Percentiles rank a stretch among this genome's conserved stretches.
Conservation (phyloP, 2,329 filamentous ascomycete species). For the Microdochium nivale region DNA sequence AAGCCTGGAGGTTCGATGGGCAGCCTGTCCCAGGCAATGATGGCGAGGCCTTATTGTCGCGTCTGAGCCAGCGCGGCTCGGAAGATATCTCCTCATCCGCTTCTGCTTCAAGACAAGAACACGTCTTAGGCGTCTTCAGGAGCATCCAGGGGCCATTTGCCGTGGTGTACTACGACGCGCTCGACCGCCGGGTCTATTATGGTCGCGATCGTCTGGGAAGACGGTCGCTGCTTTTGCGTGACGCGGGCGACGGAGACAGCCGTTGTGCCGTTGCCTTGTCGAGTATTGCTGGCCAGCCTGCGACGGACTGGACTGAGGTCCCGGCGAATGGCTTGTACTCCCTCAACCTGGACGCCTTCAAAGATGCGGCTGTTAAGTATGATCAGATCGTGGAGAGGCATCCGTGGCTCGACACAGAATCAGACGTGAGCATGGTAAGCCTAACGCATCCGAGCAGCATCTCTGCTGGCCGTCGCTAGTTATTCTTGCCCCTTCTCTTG, state of each 20-base stretch:
- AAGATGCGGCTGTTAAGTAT: conserved; percentile 4
- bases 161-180: conserved; percentile 71
- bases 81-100: conserved; percentile 3
- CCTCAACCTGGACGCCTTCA: conserved; percentile 39
- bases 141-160: conserved; percentile 77
- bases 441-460: not conserved
- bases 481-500: not conserved
- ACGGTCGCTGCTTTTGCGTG: conserved; percentile 63
- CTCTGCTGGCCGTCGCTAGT: not conserved
- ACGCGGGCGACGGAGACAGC: conserved; percentile 28
- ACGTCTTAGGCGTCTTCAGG: conserved; percentile 44
- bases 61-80: conserved; percentile 18
- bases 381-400: conserved; percentile 11
- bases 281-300: conserved; percentile 55
- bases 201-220: conserved; percentile 82
- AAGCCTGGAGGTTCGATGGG: conserved; percentile 72
- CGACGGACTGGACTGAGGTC: conserved; percentile 63
- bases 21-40: conserved; percentile 65
- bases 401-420: conserved; percentile 23
- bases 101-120: conserved; percentile 17
- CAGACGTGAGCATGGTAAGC: conserved; percentile 37
- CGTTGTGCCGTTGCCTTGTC: conserved; percentile 49
- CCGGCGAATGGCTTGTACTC: conserved; percentile 76
- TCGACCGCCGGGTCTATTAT: conserved; percentile 59
- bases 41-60: conserved; percentile 56